Conservation (phyloP, 2,329 filamentous ascomycete species). For the Aureobasidium subglaciale region DNA sequence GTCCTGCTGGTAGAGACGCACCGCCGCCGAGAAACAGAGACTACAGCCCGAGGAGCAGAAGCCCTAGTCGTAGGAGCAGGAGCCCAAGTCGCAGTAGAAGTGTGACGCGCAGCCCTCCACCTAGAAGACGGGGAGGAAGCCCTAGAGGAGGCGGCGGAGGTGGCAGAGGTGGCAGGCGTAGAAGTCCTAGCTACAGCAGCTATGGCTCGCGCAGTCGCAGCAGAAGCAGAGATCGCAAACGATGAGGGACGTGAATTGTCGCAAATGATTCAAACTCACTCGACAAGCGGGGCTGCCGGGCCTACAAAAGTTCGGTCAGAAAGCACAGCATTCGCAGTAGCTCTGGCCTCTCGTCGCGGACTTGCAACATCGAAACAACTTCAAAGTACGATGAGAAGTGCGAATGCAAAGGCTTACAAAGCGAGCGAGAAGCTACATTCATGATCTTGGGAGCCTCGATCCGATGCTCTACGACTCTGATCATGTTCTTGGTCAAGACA, state of each 20-base stretch:
- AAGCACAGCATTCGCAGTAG: too few species aligned
- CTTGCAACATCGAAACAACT: too few species aligned
- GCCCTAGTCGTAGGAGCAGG: neutral
- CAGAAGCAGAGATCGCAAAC: conserved; percentile 32
- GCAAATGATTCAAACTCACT: too few species aligned
- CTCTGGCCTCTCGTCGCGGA: too few species aligned
- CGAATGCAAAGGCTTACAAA: too few species aligned
- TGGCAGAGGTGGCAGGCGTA: conserved; percentile 19
- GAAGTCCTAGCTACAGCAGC: conserved; percentile 30
- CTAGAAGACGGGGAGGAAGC: conserved; percentile 22
- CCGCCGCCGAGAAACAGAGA: conserved; percentile 7
- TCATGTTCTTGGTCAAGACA: neutral
- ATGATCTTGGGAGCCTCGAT: too few species aligned
- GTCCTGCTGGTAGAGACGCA: conserved; percentile 14
- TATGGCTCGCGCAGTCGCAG: conserved; percentile 26
- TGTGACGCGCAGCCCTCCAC: conserved; percentile 19
- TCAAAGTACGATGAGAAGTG: too few species aligned
- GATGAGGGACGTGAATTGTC: neutral
- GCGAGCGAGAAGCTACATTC: too few species aligned
- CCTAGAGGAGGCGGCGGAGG: conserved; percentile 21
- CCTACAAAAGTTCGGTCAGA: too few species aligned
- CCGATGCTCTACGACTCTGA: too few species aligned
- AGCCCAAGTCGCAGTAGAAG: conserved; percentile 17
- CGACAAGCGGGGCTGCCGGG: too few species aligned
- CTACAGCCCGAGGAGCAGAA: conserved; percentile 19